A percentile compares a stretch with the other conserved stretches of the same genome.
Conservation (phyloP, 2,329 filamentous ascomycete species). For the Cladophialophora bantiana region DNA sequence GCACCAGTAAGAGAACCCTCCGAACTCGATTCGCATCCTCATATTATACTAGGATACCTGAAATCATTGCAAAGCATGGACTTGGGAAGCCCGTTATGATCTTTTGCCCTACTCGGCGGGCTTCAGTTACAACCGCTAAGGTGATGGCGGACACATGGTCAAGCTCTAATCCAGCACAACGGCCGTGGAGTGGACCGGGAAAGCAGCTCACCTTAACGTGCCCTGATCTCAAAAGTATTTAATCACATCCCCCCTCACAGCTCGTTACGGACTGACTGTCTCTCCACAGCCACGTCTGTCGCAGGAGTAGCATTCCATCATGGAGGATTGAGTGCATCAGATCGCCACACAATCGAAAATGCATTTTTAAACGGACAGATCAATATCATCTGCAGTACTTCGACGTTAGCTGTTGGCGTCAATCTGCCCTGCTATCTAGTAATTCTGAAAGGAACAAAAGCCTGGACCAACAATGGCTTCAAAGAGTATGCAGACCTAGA, state of each 20-base stretch:
- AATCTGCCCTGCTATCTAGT: slow-evolving; percentile 86
- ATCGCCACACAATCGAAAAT: slow-evolving; percentile 71
- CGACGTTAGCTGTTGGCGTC: slow-evolving; percentile 81
- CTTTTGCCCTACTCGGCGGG: slow-evolving; percentile 80
- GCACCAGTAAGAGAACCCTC: slow-evolving; percentile 55
- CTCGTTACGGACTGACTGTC: neutral
- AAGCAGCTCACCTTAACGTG: slow-evolving; percentile 61
- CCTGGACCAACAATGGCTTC: slow-evolving; percentile 65
- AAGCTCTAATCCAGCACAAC: slow-evolving; percentile 57
- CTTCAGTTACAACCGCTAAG: slow-evolving; percentile 71
- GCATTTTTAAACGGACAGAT: slow-evolving; percentile 75
- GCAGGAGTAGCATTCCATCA: slow-evolving; percentile 82
- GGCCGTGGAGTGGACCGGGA: slow-evolving; percentile 69
- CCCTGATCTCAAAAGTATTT: slow-evolving; percentile 63
- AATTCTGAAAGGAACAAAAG: slow-evolving; percentile 79
- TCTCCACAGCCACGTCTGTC: slow-evolving; percentile 43
- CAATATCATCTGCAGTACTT: slow-evolving; percentile 84
- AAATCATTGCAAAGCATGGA: slow-evolving; percentile 71
- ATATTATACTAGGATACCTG: slow-evolving; percentile 61
- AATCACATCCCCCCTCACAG: slow-evolving; percentile 44
- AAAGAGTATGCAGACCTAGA: slow-evolving; percentile 82
- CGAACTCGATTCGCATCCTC: neutral
- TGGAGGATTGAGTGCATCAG: slow-evolving; percentile 71
- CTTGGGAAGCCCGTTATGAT: slow-evolving; percentile 79
- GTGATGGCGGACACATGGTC: slow-evolving; percentile 72